Evolutionary conservation across 2,329 filamentous ascomycete species (phyloP), one percentile per base, ranked within the genome.

Genomic region (Chaetothyriales sp.): DNA sequence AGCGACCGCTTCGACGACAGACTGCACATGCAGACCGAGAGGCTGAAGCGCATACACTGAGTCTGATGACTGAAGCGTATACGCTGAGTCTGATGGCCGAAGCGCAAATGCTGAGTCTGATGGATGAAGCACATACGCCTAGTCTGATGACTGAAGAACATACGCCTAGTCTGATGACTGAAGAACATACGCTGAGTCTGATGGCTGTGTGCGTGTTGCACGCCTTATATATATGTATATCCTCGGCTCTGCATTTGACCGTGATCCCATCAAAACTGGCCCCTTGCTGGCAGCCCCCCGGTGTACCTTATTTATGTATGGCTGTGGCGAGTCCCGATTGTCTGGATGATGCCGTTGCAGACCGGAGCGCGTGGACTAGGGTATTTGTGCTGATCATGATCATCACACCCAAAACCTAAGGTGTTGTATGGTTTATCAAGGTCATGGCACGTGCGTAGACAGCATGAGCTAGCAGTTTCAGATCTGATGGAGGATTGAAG

Each of bases 1-100:
- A 60, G 59, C 57, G 59, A 61, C 52, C 51, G 55, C n/a, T 57
- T 61, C 54, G 59, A 61, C 54, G 59, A 61, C 47, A 51, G 58
- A 47, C 50, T 61, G 19, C 55, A 58, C 40, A 54, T 56, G 54
- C 56, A 61, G 48, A 60, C 58, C 18, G 58, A 60, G 44, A 55
- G 53, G 46, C 52, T 61, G 46, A 60, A 61, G 53, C 56, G 59
- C 20, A 61, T 61, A 46, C 54, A 51, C 40, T 59, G 53, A 55
- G 43, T 5, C 7, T 8, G 43, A 2, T 10, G n/a, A 37, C 29
- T 7, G 4, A n/a, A n/a, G n/a, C n/a, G n/a, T n/a, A n/a, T n/a
- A 25, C 22, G 22, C 22, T 25, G 22, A 25, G 22, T 25, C 22
- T 25, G 3, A 25, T 4, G 52, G 46, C 51, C 60, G 46, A n/a